phyloP scores from a whole-genome alignment of 768 basidiomycete genomes.

The Tricholoma sp. region DNA sequence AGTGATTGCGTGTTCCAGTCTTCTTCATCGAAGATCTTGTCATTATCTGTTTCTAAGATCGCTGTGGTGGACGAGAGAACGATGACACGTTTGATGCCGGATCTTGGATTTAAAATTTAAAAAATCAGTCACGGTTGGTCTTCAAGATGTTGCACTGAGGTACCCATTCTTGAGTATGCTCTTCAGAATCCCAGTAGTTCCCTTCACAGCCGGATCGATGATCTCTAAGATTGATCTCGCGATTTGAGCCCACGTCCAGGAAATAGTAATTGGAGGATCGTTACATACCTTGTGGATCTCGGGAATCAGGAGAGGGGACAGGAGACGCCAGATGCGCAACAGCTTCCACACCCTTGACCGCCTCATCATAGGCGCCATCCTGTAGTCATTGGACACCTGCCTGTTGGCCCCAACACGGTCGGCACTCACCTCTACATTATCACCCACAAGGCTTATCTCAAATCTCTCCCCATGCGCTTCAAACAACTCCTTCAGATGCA shows the following conservation, averaged over 20 bases:
- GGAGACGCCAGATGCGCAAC: constrained; percentile 70
- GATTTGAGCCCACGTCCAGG: not conserved
- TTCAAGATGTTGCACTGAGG: not conserved
- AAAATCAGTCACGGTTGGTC: not conserved
- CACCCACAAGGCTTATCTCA: constrained; percentile 62
- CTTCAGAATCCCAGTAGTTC: constrained; percentile 57
- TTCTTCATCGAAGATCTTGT: constrained; percentile 35
- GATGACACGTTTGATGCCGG: constrained; percentile 59
- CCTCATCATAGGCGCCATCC: constrained; percentile 74
- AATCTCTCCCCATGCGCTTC: constrained; percentile 50
- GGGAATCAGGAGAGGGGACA: constrained; percentile 36
- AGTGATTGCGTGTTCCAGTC: constrained; percentile 60
- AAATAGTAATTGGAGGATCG: not conserved
- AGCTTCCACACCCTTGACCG: constrained; percentile 69
- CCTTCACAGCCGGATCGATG: constrained; percentile 64
- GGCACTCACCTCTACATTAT: constrained; percentile 43
- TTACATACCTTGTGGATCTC: constrained; percentile 24
- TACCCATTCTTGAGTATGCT: constrained; percentile 18
- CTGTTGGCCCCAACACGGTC: not conserved
- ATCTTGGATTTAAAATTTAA: constrained; percentile 13
- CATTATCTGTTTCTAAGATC: constrained; percentile 24
- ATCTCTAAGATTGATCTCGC: constrained; percentile 33
- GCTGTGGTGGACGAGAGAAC: constrained; percentile 60
- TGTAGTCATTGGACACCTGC: constrained; percentile 15
- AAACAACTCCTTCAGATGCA: constrained; percentile 51